Evolutionary conservation across 495 filamentous ascomycete species (phyloP).

Genomic region (Filosporella fistucella): DNA sequence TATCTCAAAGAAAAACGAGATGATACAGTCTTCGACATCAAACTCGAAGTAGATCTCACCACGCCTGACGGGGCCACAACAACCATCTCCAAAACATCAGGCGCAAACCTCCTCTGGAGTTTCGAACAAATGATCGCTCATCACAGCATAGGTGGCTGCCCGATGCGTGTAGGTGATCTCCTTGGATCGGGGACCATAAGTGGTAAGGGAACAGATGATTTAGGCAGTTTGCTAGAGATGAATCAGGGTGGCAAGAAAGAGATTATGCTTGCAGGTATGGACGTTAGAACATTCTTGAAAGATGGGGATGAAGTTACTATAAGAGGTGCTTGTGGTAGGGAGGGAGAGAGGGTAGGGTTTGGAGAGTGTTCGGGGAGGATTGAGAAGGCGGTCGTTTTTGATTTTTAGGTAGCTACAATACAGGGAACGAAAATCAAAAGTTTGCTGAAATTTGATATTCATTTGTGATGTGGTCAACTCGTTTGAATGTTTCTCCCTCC

Average conservation of each 20-base stretch:
- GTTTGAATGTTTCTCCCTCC: too few species aligned
- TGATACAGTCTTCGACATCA: slow-evolving; percentile 68
- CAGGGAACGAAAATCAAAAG: too few species aligned
- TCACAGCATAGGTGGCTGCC: slow-evolving; percentile 83
- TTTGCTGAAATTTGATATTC: too few species aligned
- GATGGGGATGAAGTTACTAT: slow-evolving; percentile 80
- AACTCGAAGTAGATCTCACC: slow-evolving; percentile 68
- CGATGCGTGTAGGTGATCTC: slow-evolving; percentile 75
- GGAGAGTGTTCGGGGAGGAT: slow-evolving; percentile 60
- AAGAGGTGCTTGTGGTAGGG: slow-evolving; percentile 59
- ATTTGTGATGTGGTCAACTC: too few species aligned
- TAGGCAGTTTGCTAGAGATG: slow-evolving; percentile 81
- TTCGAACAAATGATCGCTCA: slow-evolving; percentile 95
- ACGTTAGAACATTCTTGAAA: slow-evolving; percentile 70
- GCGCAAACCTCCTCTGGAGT: slow-evolving; percentile 76
- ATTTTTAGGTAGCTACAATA: too few species aligned
- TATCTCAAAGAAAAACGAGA: slow-evolving; percentile 65
- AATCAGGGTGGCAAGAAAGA: slow-evolving; percentile 61
- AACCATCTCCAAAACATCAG: slow-evolving; percentile 59
- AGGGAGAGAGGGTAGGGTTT: slow-evolving; percentile 63
- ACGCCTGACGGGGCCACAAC: slow-evolving; percentile 57
- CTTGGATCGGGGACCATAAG: slow-evolving; percentile 89
- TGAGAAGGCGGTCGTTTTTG: slow-evolving; percentile 32
- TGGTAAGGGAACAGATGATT: slow-evolving; percentile 46
- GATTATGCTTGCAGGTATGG: slow-evolving; percentile 62